Percentiles rank a stretch among this genome's conserved stretches.
phyloP scores from a whole-genome alignment of 768 basidiomycete species.

The Clitopilus hobsonii region DNA sequence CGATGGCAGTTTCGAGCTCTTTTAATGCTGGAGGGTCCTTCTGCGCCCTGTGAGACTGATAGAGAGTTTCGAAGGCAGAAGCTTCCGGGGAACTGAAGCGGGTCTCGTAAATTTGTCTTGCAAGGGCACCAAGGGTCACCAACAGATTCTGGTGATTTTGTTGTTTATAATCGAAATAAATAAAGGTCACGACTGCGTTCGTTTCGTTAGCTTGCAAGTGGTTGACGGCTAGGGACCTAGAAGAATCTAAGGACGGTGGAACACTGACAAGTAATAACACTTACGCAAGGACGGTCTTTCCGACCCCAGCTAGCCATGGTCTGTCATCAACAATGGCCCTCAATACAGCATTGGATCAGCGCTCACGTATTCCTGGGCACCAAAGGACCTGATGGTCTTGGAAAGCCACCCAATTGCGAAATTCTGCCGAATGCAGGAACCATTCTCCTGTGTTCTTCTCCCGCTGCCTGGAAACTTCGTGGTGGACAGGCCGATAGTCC shows the following conservation, averaged over 20 bases:
- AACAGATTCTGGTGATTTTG: not conserved
- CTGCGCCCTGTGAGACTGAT: not conserved
- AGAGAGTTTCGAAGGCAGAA: not conserved
- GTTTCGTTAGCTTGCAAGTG: not conserved
- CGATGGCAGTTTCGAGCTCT: not conserved
- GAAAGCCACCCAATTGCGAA: not conserved
- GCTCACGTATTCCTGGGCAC: not conserved
- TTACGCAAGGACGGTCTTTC: not conserved
- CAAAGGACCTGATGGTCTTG: not conserved
- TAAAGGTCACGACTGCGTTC: not conserved
- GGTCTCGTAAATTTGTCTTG: not conserved
- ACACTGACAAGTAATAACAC: not conserved
- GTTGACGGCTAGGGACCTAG: not conserved
- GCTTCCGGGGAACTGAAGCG: not conserved
- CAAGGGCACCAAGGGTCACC: not conserved
- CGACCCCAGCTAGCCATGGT: not conserved
- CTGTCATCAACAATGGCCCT: not conserved
- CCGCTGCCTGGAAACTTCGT: not conserved
- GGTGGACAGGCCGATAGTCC: not conserved
- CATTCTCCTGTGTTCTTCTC: not conserved
- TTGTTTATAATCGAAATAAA: not conserved
- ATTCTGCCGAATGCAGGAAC: not conserved
- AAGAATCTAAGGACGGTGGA: not conserved
- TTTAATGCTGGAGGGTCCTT: not conserved
- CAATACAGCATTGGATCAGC: not conserved